Conservation (phyloP, 345 rosid genomes). For the Eucalyptus dawsonii region DNA sequence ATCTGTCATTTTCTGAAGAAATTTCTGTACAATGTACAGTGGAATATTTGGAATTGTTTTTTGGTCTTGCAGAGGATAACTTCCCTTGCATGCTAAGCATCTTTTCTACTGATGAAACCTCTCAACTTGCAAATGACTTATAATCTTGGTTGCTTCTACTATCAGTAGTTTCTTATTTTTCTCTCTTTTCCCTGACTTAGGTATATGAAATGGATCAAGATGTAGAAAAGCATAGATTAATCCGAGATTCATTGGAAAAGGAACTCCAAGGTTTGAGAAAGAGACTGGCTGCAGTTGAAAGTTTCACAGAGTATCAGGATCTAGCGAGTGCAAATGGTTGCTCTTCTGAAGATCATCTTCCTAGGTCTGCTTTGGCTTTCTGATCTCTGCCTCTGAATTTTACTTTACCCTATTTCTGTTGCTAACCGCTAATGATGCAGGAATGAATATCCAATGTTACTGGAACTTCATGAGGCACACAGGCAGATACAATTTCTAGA, state of each 20-base stretch:
- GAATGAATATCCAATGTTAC: constrained; percentile 16
- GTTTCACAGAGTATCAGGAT: constrained; percentile 25
- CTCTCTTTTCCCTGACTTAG: constrained; percentile 20
- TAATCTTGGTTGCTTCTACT: neutral
- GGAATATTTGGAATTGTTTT: neutral
- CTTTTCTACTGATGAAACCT: neutral
- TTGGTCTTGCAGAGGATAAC: neutral
- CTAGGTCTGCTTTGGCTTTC: constrained; percentile 25
- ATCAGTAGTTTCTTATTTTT: neutral
- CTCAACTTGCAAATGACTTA: neutral
- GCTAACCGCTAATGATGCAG: constrained; percentile 4
- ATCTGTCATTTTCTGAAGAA: neutral
- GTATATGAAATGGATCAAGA: constrained; percentile 81
- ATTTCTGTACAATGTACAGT: neutral
- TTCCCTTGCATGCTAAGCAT: neutral
- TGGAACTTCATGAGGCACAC: constrained; percentile 44
- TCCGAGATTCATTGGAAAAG: constrained; percentile 60
- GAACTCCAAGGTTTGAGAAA: constrained; percentile 61
- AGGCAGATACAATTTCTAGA: constrained; percentile 31
- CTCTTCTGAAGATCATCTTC: constrained; percentile 22
- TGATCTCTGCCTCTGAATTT: neutral
- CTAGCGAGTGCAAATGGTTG: constrained; percentile 11
- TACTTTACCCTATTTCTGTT: neutral
- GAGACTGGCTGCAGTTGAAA: constrained; percentile 57
- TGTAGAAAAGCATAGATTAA: constrained; percentile 57